These are phyloP conservation scores for Venturia aucupariae DNA, from an alignment of 2,329 filamentous ascomycete genomes.

Conservation along the genomic window DNA sequence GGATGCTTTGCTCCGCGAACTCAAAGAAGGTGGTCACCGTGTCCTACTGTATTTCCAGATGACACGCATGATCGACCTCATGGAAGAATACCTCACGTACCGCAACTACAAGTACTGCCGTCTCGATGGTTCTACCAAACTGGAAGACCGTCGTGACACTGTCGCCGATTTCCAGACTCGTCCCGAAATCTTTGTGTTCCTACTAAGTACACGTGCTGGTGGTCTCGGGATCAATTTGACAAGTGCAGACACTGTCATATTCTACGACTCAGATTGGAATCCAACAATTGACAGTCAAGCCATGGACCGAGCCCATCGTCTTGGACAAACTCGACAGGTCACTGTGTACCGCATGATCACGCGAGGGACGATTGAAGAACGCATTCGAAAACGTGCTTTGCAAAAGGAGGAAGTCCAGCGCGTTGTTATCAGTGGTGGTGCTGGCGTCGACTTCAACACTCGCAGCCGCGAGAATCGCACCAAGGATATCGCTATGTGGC, in stretches of 20 bases:
- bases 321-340: slow-evolving; percentile 14
- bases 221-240: slow-evolving; percentile 97
- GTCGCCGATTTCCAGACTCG: slow-evolving; percentile 93
- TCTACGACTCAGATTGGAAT: slow-evolving; percentile 75
- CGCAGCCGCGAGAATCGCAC: slow-evolving; percentile 84
- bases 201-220: slow-evolving; percentile 91
- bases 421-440: slow-evolving; percentile 87
- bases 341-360: slow-evolving; percentile 15
- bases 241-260: slow-evolving; percentile 94
- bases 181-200: slow-evolving; percentile 92
- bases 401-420: slow-evolving; percentile 99
- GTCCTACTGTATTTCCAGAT: slow-evolving; percentile 99
- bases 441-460: slow-evolving; percentile 90
- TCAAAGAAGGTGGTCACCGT: slow-evolving; percentile 88
- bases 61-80: slow-evolving; percentile 98
- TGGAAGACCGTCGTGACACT: slow-evolving; percentile 93
- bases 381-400: slow-evolving; percentile 89
- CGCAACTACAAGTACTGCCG: slow-evolving; percentile 98
- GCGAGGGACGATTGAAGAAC: slow-evolving; percentile 43
- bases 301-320: slow-evolving; percentile 15
- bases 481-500: slow-evolving; percentile 98
- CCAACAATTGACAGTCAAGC: slow-evolving; percentile 16
- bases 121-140: slow-evolving; percentile 90
- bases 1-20: slow-evolving; percentile 74
- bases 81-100: slow-evolving; percentile 98